Percentiles rank a stretch among this genome's conserved stretches.
phyloP scores from a whole-genome alignment of 441 rosid genomes.

The Populus hybrid region DNA sequence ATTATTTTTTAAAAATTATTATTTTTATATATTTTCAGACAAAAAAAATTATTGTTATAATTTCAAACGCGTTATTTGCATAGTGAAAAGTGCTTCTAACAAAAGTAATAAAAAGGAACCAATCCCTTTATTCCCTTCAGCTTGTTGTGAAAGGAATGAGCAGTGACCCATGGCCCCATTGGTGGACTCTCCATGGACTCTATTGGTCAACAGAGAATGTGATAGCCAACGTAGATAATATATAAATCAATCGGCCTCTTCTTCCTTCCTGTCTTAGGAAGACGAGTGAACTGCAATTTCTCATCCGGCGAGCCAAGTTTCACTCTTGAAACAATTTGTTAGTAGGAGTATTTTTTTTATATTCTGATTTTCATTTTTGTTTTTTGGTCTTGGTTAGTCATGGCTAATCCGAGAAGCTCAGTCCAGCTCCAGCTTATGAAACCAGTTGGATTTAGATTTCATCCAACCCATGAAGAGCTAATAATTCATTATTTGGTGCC shows the following conservation, averaged over 20 bases:
- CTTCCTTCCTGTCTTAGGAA: background rate
- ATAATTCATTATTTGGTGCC: constrained; percentile 23
- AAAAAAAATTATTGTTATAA: too few relatives aligned
- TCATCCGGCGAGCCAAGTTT: background rate
- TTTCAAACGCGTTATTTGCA: background rate
- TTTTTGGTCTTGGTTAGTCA: background rate
- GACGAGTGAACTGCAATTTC: background rate
- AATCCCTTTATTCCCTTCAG: background rate
- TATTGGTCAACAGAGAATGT: background rate
- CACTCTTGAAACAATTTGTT: background rate
- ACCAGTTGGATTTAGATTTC: constrained; percentile 39
- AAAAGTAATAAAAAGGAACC: background rate
- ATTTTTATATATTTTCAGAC: too few relatives aligned
- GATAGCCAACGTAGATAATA: background rate
- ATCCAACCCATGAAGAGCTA: constrained; percentile 39
- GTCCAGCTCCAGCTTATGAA: background rate
- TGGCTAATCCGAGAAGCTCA: background rate
- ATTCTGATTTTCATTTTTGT: background rate
- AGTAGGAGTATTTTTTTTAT: background rate
- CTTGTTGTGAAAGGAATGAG: background rate
- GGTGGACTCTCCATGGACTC: background rate
- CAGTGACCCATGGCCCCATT: background rate
- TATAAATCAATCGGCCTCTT: background rate
- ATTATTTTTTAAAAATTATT: too few relatives aligned
- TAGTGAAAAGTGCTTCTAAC: background rate